Evolutionary conservation across 495 filamentous ascomycete genomes (phyloP), one percentile per base, ranked within the genome.

Genomic region (Hypomontagnella submonticulosa): DNA sequence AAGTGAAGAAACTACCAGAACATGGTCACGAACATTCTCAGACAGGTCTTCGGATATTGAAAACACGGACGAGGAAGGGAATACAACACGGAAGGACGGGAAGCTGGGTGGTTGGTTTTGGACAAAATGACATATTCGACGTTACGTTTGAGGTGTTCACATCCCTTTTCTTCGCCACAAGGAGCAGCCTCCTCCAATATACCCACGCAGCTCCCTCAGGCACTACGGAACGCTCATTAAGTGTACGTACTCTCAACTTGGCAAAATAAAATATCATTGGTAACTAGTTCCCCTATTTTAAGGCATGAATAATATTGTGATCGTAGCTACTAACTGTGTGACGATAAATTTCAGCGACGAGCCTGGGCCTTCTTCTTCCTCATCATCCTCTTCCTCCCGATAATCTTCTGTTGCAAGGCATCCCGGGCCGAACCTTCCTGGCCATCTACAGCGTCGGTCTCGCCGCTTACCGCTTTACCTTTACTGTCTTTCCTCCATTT

Each of bases 291-390:
- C 23, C 16, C n/a, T 10, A 1, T 4, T 50, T n/a, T 19, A 18
- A 34, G 36, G 8, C 18, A 40, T 36, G 9, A 9, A 11, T 1
- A 18, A 11, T 1, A 18, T 38, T 3, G 3, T 19, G 19, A 33
- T 19, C 13, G n/a, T 27, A 27, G 23, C 23, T 27, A 3, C 6
- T 27, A 27, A 27, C n/a, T n/a, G n/a, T n/a, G n/a, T n/a, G 23
- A 27, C 23, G 23, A 27, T 27, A 27, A 3, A 27, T 27, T 23
- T 62, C 47, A 70, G 12, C 16, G 43, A 8, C 80, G 69, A 57
- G 61, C 63, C 12, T 66, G 61, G 12, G 75, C 77, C 74, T 83
- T 83, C 77, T 83, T 83, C 71, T 82, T 82, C 44, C 77, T 71
- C 68, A 75, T 75, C 75, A 77, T 72, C 66, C 80, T 65, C 71